Conservation (phyloP, 208 protist genomes). For the Angomonas deanei region DNA sequence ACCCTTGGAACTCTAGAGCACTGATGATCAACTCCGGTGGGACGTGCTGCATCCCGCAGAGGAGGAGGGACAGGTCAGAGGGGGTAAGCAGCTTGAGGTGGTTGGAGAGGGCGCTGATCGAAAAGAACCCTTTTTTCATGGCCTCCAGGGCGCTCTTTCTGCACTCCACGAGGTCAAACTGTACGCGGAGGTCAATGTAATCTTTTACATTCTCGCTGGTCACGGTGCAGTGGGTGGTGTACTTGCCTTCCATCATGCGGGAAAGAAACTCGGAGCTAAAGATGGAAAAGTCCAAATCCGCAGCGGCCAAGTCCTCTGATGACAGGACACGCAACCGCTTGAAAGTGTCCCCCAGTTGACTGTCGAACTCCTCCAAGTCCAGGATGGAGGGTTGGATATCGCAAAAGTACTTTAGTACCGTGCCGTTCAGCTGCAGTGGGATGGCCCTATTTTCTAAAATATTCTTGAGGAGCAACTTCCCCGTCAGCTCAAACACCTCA, state of each 20-base stretch:
- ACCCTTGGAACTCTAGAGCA: constrained; percentile 54
- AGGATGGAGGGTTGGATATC: constrained; percentile 29
- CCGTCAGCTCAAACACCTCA: constrained; percentile 39
- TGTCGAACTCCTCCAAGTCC: constrained; percentile 67
- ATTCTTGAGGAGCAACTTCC: constrained; percentile 61
- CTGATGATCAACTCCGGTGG: constrained; percentile 35
- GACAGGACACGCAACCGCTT: constrained; percentile 50
- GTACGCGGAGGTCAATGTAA: constrained; percentile 45
- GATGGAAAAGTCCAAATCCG: constrained; percentile 39
- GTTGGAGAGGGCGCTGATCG: constrained; percentile 18
- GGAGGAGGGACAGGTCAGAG: constrained; percentile 48
- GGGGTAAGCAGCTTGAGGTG: constrained; percentile 56
- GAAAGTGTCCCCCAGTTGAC: constrained; percentile 26
- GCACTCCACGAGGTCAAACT: constrained; percentile 38
- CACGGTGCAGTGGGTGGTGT: constrained; percentile 27
- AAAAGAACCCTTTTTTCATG: constrained; percentile 49
- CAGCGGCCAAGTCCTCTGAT: constrained; percentile 28
- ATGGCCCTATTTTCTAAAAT: constrained; percentile 53
- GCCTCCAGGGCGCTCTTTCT: constrained; percentile 32
- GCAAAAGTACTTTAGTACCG: constrained; percentile 59
- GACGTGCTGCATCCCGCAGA: constrained; percentile 59
- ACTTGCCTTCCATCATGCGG: constrained; percentile 18
- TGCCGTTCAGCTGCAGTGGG: constrained; percentile 50
- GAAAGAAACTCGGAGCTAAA: constrained; percentile 32
- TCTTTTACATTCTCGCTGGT: constrained; percentile 47